Conservation (phyloP, 352 stramenopile species). For the Phytopythium ostracodes region DNA sequence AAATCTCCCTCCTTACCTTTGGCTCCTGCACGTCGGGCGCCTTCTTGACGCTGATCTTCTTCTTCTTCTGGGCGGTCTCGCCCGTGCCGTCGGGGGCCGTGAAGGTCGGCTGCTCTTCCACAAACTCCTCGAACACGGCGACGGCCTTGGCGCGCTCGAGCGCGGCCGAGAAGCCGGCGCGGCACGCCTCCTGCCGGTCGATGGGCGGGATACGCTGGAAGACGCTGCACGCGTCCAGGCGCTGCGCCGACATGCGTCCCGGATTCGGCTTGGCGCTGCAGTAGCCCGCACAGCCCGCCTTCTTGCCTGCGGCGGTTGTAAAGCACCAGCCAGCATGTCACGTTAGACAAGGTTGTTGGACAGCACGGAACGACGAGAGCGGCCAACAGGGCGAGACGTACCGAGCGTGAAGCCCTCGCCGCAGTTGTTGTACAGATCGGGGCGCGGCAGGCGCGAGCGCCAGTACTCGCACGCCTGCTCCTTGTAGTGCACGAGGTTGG, state of each 20-base stretch:
- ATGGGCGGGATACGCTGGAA: slow-evolving; percentile 30
- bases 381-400: not conserved
- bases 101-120: not conserved
- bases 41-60: slow-evolving; percentile 37
- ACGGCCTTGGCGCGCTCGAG: slow-evolving; percentile 27
- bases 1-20: slow-evolving; percentile 14
- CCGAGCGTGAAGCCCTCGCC: slow-evolving; percentile 34
- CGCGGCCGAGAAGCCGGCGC: slow-evolving; percentile 36
- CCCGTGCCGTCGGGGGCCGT: not conserved
- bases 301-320: slow-evolving; percentile 15
- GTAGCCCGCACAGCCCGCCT: slow-evolving; percentile 33
- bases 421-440: slow-evolving; percentile 49
- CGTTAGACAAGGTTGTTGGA: not conserved
- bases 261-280: slow-evolving; percentile 21
- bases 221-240: slow-evolving; percentile 37
- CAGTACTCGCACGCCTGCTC: slow-evolving; percentile 36
- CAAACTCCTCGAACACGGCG: slow-evolving; percentile 4
- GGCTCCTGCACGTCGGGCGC: slow-evolving; percentile 17
- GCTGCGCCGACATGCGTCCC: slow-evolving; percentile 27
- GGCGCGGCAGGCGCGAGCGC: slow-evolving; percentile 37
- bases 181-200: slow-evolving; percentile 38
- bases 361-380: not conserved
- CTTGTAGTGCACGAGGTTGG: slow-evolving; percentile 36
- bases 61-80: slow-evolving; percentile 8
- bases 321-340: not conserved